Conservation (phyloP, 306 rosid species). For the Abrus pulchellus region DNA sequence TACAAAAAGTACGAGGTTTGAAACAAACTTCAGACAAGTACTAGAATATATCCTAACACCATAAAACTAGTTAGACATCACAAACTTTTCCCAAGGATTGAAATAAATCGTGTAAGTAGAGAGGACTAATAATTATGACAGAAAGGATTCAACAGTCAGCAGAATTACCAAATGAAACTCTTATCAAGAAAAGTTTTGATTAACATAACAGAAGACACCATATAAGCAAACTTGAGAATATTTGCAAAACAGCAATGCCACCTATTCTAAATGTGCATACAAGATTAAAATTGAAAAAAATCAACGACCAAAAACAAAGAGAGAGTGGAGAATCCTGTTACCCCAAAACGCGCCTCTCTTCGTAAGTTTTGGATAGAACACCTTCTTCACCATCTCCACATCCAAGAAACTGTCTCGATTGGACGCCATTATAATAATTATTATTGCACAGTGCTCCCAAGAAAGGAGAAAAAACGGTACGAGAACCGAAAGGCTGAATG, state of each 20-base stretch:
- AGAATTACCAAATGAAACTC: not conserved
- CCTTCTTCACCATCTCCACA: constrained; percentile 92
- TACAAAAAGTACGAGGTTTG: not conserved
- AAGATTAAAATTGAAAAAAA: not conserved
- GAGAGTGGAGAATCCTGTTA: constrained; percentile 41
- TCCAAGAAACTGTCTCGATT: constrained; percentile 78
- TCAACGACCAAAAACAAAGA: not conserved
- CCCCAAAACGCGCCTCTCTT: constrained; percentile 91
- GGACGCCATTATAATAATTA: constrained; percentile 41
- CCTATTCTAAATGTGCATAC: not conserved
- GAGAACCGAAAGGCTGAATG: constrained; percentile 44
- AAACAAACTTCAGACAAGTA: not conserved
- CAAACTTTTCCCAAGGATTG: not conserved
- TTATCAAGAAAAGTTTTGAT: not conserved
- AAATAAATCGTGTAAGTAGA: constrained; percentile 11
- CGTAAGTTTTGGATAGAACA: constrained; percentile 77
- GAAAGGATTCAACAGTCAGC: not conserved
- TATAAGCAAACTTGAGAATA: not conserved
- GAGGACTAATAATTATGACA: not conserved
- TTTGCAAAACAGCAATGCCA: not conserved
- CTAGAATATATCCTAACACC: constrained; percentile 21
- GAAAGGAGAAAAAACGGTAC: constrained; percentile 25
- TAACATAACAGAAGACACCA: not conserved
- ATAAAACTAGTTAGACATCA: constrained; percentile 5
- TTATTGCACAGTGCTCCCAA: constrained; percentile 30